Evolutionary conservation across 345 rosid species (phyloP).

Genomic region (Ceriops decandra): DNA sequence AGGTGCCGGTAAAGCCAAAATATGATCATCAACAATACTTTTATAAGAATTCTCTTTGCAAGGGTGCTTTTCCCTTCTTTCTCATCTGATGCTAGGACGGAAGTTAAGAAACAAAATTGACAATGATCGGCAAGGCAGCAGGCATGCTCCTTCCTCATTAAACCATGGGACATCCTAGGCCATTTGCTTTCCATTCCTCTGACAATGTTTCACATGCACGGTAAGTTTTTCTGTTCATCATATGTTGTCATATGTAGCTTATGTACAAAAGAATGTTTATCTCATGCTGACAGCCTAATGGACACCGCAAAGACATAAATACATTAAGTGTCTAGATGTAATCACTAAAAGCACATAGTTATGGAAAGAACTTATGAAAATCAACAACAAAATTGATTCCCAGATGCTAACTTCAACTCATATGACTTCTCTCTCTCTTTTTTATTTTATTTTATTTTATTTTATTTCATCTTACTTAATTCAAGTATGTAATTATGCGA

Average conservation of each 20-base stretch:
- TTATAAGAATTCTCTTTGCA: not conserved
- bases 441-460: not conserved
- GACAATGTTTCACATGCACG: conserved; percentile 84
- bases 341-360: not conserved
- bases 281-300: too few species aligned
- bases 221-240: conserved; percentile 40
- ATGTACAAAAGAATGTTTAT: too few species aligned
- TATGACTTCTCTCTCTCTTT: not conserved
- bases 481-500: not conserved
- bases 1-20: conserved; percentile 37
- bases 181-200: conserved; percentile 82
- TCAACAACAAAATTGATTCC: not conserved
- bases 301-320: not conserved
- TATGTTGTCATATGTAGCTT: too few species aligned
- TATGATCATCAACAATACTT: conserved; percentile 13
- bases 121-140: conserved; percentile 90
- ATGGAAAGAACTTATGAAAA: not conserved
- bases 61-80: conserved; percentile 6
- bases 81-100: conserved; percentile 55
- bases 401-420: not conserved
- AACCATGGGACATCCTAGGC: conserved; percentile 58
- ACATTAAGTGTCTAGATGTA: not conserved
- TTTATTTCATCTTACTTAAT: not conserved
- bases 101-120: conserved; percentile 88
- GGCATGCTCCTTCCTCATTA: conserved; percentile 84